Conservation (phyloP, 768 basidiomycete species). For the Pisolithus sp. region DNA sequence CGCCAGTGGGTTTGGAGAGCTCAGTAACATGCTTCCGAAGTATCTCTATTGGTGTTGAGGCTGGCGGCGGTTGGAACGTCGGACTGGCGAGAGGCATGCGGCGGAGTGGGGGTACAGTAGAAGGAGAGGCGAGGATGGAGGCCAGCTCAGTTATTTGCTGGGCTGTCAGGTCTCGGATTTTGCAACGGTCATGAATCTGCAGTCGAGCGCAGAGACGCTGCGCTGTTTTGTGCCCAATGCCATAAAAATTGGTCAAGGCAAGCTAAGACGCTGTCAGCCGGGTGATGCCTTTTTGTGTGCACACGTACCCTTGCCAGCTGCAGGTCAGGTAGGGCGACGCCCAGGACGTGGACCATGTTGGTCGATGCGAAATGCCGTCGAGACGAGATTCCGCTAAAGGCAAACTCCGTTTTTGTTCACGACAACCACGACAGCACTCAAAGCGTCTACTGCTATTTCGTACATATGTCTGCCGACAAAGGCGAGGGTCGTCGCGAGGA, state of each 20-base stretch:
- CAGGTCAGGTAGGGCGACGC: slow-evolving; percentile 72
- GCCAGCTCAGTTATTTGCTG: slow-evolving; percentile 88
- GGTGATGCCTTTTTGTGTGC: not conserved
- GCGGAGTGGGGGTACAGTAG: slow-evolving; percentile 61
- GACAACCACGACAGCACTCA: slow-evolving; percentile 3
- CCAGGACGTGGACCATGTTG: slow-evolving; percentile 81
- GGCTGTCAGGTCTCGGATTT: slow-evolving; percentile 76
- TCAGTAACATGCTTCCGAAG: slow-evolving; percentile 23
- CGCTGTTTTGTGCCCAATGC: slow-evolving; percentile 71
- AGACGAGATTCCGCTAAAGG: not conserved
- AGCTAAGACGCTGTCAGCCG: slow-evolving; percentile 42
- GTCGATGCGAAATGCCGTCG: slow-evolving; percentile 1
- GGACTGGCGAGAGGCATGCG: slow-evolving; percentile 60
- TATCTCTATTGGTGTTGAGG: slow-evolving; percentile 28
- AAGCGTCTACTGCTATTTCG: slow-evolving; percentile 31
- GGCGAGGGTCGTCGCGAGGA: slow-evolving; percentile 84
- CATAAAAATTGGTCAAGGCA: slow-evolving; percentile 88
- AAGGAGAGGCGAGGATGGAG: slow-evolving; percentile 88
- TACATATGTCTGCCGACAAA: slow-evolving; percentile 64
- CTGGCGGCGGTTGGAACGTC: slow-evolving; percentile 42
- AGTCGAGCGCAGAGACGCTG: slow-evolving; percentile 85
- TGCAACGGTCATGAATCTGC: slow-evolving; percentile 82
- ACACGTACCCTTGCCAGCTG: slow-evolving; percentile 65
- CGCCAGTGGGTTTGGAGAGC: slow-evolving; percentile 30
- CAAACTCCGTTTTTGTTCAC: not conserved